Evolutionary conservation across 495 filamentous ascomycete genomes (phyloP), one percentile per base, ranked within the genome.

Genomic region (Tuber microsphaerosporum): DNA sequence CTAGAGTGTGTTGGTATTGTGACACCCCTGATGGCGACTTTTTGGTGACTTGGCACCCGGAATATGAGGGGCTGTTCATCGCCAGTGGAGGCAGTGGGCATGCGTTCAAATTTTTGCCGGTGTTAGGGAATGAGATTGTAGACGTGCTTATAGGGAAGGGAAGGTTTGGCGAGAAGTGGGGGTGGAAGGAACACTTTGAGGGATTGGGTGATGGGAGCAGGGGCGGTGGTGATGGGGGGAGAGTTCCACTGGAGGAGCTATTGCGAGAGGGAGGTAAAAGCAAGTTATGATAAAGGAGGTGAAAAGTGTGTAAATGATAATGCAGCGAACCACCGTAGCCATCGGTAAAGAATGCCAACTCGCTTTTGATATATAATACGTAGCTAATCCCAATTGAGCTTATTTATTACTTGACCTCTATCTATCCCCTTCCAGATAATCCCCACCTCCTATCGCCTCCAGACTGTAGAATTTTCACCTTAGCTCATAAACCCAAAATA

Each of bases 51-150:
- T 92, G 92, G 76, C 92, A 95, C 76, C 93, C 93, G 0, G 81
- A 83, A 14, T 88, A 89, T 82, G 79, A 86, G 39, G 87, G 88
- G 19, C 84, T 97, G 31, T 94, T 97, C 83, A 81, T 97, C 20
- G 91, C 92, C 2, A 94, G 92, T 0, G 94, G 94, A 20, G 94
- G 92, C 20, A 92, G 90, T 80, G 94, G 94, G 2, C 94, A 97
- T 83, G 94, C 83, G 6, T 97, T 91, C 85, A 97, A 97, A 83
- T 97, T 97, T 83, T 84, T 97, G 83, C 94, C 94, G 2, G 90
- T 97, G 22, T 83, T 97, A 19, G 94, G 94, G 20, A 91, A 92
- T 73, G 90, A 90, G 81, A 87, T 97, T 68, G 90, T 90, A 19
- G 90, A 93, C 79, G 88, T 89, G 42, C 82, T 97, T 39, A 84